Conservation (phyloP, 1,284 basidiomycete species). For the Pseudozyma sp. region DNA sequence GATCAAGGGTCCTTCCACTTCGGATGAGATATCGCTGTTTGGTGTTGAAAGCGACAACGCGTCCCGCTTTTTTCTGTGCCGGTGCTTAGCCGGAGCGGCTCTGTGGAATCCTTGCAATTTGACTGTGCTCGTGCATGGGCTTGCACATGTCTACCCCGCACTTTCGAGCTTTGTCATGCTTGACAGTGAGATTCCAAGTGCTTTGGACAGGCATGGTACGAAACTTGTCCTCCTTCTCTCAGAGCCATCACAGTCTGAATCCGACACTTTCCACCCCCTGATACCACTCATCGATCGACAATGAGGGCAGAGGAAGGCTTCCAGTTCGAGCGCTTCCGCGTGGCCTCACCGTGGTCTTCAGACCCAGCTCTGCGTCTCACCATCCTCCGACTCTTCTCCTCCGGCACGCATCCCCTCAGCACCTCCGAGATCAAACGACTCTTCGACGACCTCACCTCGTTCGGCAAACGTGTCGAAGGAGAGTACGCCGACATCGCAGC, state of each 20-base stretch:
- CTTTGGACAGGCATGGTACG: too few relatives aligned
- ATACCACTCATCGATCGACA: too few relatives aligned
- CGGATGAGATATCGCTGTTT: too few relatives aligned
- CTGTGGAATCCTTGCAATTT: neutral
- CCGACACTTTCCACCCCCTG: too few relatives aligned
- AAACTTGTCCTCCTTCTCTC: too few relatives aligned
- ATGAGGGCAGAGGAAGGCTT: constrained; percentile 53
- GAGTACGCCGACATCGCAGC: constrained; percentile 30
- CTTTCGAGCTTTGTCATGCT: neutral
- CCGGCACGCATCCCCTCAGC: constrained; percentile 10
- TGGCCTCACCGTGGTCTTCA: constrained; percentile 42
- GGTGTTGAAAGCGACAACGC: too few relatives aligned
- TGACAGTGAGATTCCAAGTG: too few relatives aligned
- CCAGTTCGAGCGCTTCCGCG: constrained; percentile 46
- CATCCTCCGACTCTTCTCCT: constrained; percentile 39
- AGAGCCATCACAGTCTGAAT: too few relatives aligned
- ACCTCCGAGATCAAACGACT: constrained; percentile 16
- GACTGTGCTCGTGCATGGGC: too few relatives aligned
- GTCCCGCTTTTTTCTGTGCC: too few relatives aligned
- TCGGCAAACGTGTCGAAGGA: constrained; percentile 26
- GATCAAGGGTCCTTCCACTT: too few relatives aligned
- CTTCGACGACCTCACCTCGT: constrained; percentile 20
- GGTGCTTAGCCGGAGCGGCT: neutral
- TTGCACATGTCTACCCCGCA: constrained; percentile 1
- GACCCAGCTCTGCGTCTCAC: constrained; percentile 41